These are phyloP conservation scores for Penicillium turbatum DNA, from an alignment of 495 filamentous ascomycete species.

Conservation along the genomic window DNA sequence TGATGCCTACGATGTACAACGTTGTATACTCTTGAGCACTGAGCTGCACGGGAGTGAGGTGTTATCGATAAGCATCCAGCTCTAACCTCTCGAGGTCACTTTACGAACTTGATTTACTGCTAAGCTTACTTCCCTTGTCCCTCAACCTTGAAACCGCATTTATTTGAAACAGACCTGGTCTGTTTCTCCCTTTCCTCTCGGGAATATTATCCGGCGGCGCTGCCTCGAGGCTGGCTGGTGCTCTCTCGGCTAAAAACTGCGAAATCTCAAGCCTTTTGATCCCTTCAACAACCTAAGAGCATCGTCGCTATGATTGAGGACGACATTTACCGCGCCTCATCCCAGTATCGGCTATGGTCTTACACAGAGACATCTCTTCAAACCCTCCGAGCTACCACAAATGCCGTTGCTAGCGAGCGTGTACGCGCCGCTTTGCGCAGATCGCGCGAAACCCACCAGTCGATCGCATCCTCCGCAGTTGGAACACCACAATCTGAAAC, in stretches of 20 bases:
- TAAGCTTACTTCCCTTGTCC: neutral
- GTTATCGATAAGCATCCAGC: constrained; percentile 15
- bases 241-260: neutral
- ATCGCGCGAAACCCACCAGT: constrained; percentile 37
- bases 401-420: constrained; percentile 64
- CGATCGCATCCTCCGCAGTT: constrained; percentile 34
- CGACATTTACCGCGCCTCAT: constrained; percentile 82
- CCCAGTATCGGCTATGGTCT: constrained; percentile 91
- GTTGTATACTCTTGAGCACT: too few species aligned
- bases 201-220: too few species aligned
- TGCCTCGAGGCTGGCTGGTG: neutral
- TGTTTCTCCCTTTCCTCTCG: neutral
- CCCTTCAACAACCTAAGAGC: neutral
- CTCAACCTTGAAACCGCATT: neutral
- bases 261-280: neutral
- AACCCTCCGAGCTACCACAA: constrained; percentile 68
- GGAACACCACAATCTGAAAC: constrained; percentile 37
- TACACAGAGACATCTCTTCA: constrained; percentile 71
- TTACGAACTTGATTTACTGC: neutral
- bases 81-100: neutral
- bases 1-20: too few species aligned
- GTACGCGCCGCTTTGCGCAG: constrained; percentile 61
- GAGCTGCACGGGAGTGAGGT: too few species aligned
- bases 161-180: neutral
- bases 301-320: constrained; percentile 65